Conservation (phyloP, 2,329 filamentous ascomycete genomes). For the Stemphylium lycopersici region DNA sequence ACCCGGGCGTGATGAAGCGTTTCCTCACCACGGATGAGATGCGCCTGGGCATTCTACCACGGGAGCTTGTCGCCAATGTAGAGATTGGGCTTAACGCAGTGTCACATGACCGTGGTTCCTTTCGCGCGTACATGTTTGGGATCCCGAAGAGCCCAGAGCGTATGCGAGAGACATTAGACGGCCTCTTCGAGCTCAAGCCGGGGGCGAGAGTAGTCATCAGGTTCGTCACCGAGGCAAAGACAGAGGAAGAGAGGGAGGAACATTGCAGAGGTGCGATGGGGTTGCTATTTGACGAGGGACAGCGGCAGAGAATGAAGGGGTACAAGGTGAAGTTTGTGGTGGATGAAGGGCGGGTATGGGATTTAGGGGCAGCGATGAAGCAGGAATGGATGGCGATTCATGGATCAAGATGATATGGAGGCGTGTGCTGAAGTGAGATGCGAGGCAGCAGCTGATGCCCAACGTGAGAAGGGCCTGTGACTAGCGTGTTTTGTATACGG, state of each 20-base stretch:
- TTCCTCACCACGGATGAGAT: constrained; percentile 26
- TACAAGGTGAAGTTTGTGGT: constrained; percentile 22
- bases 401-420: not conserved
- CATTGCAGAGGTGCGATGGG: constrained; percentile 15
- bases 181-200: constrained; percentile 19
- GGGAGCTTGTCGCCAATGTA: constrained; percentile 15
- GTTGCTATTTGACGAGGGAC: constrained; percentile 12
- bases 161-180: constrained; percentile 20
- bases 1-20: constrained; percentile 19
- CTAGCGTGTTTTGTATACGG: not conserved
- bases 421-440: not conserved
- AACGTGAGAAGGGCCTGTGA: not conserved
- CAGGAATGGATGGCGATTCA: constrained; percentile 11
- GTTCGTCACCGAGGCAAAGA: constrained; percentile 21
- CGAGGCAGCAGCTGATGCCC: not conserved
- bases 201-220: constrained; percentile 22
- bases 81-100: constrained; percentile 26
- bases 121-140: constrained; percentile 29
- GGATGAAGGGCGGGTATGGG: constrained; percentile 17
- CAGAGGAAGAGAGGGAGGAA: constrained; percentile 11
- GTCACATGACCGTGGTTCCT: constrained; percentile 23
- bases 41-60: constrained; percentile 12
- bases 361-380: constrained; percentile 6
- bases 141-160: constrained; percentile 22
- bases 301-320: constrained; percentile 10